A percentile compares a stretch with the other conserved stretches of the same genome.
These are phyloP conservation scores for Populus ilicifolia DNA, from an alignment of 345 rosid species.

Conservation along the genomic window DNA sequence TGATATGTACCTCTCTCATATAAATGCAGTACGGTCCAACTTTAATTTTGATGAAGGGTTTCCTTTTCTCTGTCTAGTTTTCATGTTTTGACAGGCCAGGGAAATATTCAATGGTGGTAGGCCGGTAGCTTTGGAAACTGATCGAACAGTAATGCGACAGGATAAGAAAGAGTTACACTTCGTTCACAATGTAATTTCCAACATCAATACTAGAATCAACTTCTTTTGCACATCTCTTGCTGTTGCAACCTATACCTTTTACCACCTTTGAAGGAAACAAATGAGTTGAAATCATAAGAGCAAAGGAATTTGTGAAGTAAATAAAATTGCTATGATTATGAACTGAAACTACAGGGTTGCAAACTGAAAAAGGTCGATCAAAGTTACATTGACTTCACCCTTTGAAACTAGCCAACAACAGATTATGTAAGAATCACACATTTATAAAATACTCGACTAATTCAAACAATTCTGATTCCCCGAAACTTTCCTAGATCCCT, in stretches of 20 bases:
- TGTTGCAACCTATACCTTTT: background rate
- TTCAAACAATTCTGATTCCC: slow-evolving; percentile 19
- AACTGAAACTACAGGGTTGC: background rate
- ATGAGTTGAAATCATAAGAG: background rate
- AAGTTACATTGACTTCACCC: background rate
- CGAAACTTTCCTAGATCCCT: slow-evolving; percentile 27
- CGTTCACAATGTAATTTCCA: background rate
- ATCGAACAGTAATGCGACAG: background rate
- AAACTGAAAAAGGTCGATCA: background rate
- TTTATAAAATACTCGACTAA: slow-evolving; percentile 11
- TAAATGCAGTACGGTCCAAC: too few relatives aligned
- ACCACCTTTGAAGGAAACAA: background rate
- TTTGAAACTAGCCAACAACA: background rate
- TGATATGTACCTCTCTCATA: background rate
- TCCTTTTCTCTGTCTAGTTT: too few relatives aligned
- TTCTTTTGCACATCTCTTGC: background rate
- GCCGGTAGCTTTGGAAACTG: background rate
- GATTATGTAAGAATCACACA: background rate
- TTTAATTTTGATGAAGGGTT: too few relatives aligned
- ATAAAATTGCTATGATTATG: background rate
- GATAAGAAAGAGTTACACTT: background rate
- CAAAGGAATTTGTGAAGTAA: background rate
- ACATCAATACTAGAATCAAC: background rate
- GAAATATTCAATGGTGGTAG: background rate
- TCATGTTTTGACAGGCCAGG: too few relatives aligned